Percentiles rank a stretch among this genome's conserved stretches.
These are phyloP conservation scores for Pisolithus sp. DNA, from an alignment of 768 basidiomycete species.

Conservation along the genomic window DNA sequence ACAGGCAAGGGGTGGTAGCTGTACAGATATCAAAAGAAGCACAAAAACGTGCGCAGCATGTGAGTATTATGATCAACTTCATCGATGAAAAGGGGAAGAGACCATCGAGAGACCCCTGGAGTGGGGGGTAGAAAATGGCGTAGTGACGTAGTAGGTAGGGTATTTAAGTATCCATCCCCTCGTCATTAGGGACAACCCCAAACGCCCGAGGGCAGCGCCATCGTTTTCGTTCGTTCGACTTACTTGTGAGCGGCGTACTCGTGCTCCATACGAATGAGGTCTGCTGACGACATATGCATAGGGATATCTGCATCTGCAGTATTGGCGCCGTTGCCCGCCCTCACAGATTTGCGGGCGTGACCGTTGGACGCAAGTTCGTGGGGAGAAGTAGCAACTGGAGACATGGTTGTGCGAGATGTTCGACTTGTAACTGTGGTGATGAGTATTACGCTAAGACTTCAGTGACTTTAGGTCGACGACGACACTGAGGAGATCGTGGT, in stretches of 20 bases:
- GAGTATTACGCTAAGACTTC: background rate
- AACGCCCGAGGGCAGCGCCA: background rate
- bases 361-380: constrained; percentile 8
- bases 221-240: constrained; percentile 27
- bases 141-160: background rate
- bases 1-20: constrained; percentile 96
- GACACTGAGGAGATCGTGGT: no score
- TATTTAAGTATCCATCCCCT: constrained; percentile 2
- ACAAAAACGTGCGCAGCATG: constrained; percentile 27
- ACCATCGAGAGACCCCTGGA: constrained; percentile 6
- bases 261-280: constrained; percentile 77
- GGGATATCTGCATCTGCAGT: background rate
- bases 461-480: no score
- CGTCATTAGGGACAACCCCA: constrained; percentile 9
- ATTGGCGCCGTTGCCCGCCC: constrained; percentile 2
- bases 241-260: constrained; percentile 86
- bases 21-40: constrained; percentile 31
- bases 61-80: constrained; percentile 21
- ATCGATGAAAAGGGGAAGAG: constrained; percentile 18
- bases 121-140: background rate
- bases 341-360: constrained; percentile 10
- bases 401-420: constrained; percentile 12
- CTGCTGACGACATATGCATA: constrained; percentile 46
- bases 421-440: background rate
- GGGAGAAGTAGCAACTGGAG: constrained; percentile 16